These are phyloP conservation scores for Ustilaginoidea virens DNA, from an alignment of 2,329 filamentous ascomycete species.

Conservation along the genomic window DNA sequence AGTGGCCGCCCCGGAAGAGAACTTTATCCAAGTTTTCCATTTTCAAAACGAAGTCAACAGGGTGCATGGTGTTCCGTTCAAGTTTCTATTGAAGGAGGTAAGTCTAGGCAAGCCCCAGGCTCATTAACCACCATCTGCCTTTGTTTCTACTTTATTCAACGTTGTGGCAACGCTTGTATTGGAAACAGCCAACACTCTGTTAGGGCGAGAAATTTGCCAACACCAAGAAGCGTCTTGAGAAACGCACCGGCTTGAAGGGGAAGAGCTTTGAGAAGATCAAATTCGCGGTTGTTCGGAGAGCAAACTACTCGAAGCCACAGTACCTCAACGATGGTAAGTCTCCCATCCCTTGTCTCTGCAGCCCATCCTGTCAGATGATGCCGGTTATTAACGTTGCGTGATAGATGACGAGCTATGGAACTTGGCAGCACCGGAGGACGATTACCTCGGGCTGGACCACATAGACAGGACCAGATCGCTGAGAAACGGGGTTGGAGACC, in stretches of 20 bases:
- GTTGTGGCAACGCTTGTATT: too few species aligned
- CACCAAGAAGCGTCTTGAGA: constrained; percentile 87
- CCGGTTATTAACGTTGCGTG: background rate
- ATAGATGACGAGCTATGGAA: constrained; percentile 45
- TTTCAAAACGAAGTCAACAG: constrained; percentile 83
- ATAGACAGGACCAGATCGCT: constrained; percentile 42
- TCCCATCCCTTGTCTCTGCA: constrained; percentile 4
- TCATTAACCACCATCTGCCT: background rate
- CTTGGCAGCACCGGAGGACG: constrained; percentile 36
- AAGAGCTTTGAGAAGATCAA: constrained; percentile 99
- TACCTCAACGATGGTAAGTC: constrained; percentile 77
- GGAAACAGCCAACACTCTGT: constrained; percentile 4
- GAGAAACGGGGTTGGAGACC: constrained; percentile 45
- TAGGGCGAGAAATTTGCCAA: constrained; percentile 77
- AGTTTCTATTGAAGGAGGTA: constrained; percentile 72
- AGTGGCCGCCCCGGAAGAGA: constrained; percentile 36
- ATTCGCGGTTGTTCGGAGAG: constrained; percentile 66
- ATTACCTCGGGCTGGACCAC: constrained; percentile 51
- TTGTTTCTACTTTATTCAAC: too few species aligned
- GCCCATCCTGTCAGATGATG: background rate
- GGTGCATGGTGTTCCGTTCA: constrained; percentile 79
- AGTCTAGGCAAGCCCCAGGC: constrained; percentile 12
- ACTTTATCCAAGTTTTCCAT: constrained; percentile 70
- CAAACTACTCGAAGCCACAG: constrained; percentile 58
- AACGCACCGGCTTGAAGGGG: constrained; percentile 85